Conservation (phyloP, 2,329 filamentous ascomycete genomes). For the Trichoderma pleuroti region DNA sequence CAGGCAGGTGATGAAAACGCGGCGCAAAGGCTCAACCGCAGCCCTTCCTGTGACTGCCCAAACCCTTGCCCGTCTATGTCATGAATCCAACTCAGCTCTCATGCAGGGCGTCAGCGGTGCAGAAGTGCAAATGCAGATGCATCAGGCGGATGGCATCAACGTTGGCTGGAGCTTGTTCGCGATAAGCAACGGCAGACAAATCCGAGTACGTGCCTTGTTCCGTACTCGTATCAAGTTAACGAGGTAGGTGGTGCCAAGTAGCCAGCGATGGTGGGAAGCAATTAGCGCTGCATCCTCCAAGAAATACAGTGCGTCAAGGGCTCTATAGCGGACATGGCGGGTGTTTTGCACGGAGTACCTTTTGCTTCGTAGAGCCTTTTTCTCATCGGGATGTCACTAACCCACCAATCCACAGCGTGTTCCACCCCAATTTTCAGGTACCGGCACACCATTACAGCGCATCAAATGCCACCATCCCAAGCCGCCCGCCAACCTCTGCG, state of each 20-base stretch:
- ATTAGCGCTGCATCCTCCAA: neutral
- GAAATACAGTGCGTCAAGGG: neutral
- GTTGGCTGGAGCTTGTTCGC: too few relatives aligned
- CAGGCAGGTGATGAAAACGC: neutral
- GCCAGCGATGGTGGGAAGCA: neutral
- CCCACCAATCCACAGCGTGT: neutral
- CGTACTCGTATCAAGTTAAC: constrained; percentile 18
- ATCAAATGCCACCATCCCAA: neutral
- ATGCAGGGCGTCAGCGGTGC: neutral
- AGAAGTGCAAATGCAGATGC: neutral
- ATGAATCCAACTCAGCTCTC: neutral
- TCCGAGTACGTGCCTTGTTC: neutral
- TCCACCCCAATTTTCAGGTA: constrained; percentile 2
- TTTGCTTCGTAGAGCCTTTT: neutral
- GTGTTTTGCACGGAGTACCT: neutral
- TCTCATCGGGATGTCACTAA: neutral
- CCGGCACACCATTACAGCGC: neutral
- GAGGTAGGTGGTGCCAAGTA: neutral
- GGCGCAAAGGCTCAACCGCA: neutral
- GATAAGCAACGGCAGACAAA: constrained; percentile 3
- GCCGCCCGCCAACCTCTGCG: neutral
- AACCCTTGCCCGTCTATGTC: neutral
- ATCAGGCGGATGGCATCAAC: neutral
- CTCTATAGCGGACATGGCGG: fast-evolving
- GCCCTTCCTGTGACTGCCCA: neutral